Evolutionary conservation across 805 yeast species (phyloP), one percentile per base, ranked within the genome.

Genomic region (Hanseniaspora singularis): DNA sequence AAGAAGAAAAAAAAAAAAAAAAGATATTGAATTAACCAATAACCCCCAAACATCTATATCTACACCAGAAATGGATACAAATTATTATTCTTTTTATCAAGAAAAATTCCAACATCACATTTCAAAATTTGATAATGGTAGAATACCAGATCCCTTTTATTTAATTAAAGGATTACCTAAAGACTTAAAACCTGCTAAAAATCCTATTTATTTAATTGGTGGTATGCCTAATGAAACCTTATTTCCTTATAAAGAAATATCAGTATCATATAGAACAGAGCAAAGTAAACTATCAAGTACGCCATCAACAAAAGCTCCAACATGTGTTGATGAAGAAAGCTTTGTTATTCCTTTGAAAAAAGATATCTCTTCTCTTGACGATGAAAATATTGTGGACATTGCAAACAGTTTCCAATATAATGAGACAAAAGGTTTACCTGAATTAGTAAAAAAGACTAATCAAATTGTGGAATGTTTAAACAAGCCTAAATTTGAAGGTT

Each of bases 151-250:
- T 32, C 46, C 38, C 8, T 48, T 48, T n/a, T 48, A 41, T 15
- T 8, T 48, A 12, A 42, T 52, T 22, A 51, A 52, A 27, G 56
- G 51, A 10, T 42, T 53, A 23, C 57, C 60, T 2, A 49, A 46
- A 9, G 46, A 48, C 3, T 52, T 52, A 20, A 48, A 42, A n/a
- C 53, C 50, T 12, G 79, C 74, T 53, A 67, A 71, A 0, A 51
- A 65, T 2, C 76, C 79, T 2, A 67, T 78, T 33, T 63, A 65
- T 22, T 63, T 79, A 42, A 70, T 71, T 28, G 78, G 74, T 50
- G 85, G 85, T n/a, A 64, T 70, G 55, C 86, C 86, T 15, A 71
- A 76, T 56, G 66, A 69, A 39, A 76, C 74, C 9, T 71, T 78
- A 53, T 79, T 77, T 58, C 85, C 86, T 1, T 58, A 78, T 38